Conservation (phyloP, 495 filamentous ascomycete genomes). For the Bathelium albidoporum region DNA sequence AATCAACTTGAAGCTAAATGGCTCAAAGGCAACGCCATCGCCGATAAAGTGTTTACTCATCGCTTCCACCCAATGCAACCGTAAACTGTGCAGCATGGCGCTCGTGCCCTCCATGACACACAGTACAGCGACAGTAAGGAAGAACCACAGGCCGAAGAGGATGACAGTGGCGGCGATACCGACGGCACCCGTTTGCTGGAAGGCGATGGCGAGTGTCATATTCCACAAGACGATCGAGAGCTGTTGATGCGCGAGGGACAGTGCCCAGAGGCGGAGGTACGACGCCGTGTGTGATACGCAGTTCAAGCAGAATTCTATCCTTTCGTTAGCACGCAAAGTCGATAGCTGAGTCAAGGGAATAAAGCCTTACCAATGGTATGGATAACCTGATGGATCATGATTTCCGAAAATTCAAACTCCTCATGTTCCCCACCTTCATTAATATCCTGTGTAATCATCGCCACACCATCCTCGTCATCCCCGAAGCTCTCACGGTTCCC, state of each 20-base stretch:
- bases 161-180: slow-evolving; percentile 72
- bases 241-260: slow-evolving; percentile 96
- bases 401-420: slow-evolving; percentile 91
- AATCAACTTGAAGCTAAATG: slow-evolving; percentile 81
- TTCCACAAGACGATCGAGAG: slow-evolving; percentile 91
- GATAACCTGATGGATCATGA: slow-evolving; percentile 98
- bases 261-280: slow-evolving; percentile 95
- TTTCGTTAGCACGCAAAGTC: not conserved
- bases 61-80: slow-evolving; percentile 98
- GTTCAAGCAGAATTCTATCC: slow-evolving; percentile 90
- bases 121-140: slow-evolving; percentile 66
- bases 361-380: slow-evolving; percentile 78
- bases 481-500: slow-evolving; percentile 61
- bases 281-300: slow-evolving; percentile 98
- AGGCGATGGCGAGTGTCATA: slow-evolving; percentile 79
- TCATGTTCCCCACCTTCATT: slow-evolving; percentile 70
- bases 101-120: slow-evolving; percentile 78
- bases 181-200: slow-evolving; percentile 50
- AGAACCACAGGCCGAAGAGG: slow-evolving; percentile 80
- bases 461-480: slow-evolving; percentile 76
- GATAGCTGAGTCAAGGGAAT: not conserved
- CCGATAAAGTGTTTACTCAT: slow-evolving; percentile 99
- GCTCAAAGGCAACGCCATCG: slow-evolving; percentile 74
- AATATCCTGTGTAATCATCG: slow-evolving; percentile 83
- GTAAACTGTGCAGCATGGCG: slow-evolving; percentile 86